phyloP scores from a whole-genome alignment of 83 land plant species.

The Isoetes engelmannii region DNA sequence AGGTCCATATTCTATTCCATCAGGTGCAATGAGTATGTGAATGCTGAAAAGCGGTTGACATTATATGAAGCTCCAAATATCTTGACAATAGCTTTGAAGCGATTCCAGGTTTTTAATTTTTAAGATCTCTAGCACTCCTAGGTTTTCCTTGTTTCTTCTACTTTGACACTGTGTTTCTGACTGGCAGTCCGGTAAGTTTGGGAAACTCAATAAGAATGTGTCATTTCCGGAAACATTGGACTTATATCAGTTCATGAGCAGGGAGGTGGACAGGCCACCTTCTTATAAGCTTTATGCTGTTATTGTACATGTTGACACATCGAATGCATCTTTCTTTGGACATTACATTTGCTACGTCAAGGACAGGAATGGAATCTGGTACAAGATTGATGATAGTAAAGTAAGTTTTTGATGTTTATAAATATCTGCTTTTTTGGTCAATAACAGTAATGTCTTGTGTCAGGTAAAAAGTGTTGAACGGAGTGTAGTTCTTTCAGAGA shows the following conservation, averaged over 20 bases:
- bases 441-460: not conserved
- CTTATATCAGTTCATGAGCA: conserved; percentile 69
- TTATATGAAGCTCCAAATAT: conserved; percentile 79
- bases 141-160: conserved; percentile 6
- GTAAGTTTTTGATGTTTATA: conserved; percentile 24
- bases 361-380: conserved; percentile 68
- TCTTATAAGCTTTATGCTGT: conserved; percentile 79
- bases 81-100: conserved; percentile 78
- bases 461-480: conserved; percentile 69
- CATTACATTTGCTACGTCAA: conserved; percentile 84
- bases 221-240: conserved; percentile 73
- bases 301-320: conserved; percentile 90
- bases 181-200: conserved; percentile 86
- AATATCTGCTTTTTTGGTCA: not conserved
- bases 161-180: conserved; percentile 6
- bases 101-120: conserved; percentile 59
- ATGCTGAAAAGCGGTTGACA: conserved; percentile 75
- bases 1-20: conserved; percentile 1
- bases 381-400: conserved; percentile 81
- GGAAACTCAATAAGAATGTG: conserved; percentile 82
- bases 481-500: conserved; percentile 73
- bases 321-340: conserved; percentile 92
- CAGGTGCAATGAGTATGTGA: conserved; percentile 92
- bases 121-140: not conserved
- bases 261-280: conserved; percentile 38